A percentile compares a stretch with the other conserved stretches of the same genome.
phyloP scores from a whole-genome alignment of 208 protist genomes.

The Zelonia costaricensis region DNA sequence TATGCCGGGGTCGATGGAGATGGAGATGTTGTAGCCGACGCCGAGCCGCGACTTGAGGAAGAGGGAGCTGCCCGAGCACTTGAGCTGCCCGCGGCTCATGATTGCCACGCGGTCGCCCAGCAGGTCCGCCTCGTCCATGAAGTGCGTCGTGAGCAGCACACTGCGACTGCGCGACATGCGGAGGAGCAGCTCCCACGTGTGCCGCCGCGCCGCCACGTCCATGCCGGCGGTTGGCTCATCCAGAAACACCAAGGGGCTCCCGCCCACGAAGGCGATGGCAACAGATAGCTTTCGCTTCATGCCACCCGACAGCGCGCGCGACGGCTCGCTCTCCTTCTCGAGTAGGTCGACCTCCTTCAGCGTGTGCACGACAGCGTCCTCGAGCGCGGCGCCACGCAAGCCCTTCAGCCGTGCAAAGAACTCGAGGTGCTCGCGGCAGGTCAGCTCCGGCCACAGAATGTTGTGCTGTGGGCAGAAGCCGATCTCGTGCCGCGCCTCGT shows the following conservation, averaged over 20 bases:
- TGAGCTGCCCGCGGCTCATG: conserved; percentile 61
- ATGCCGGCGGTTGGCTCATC: conserved; percentile 93
- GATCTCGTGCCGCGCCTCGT: conserved; percentile 68
- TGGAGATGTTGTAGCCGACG: conserved; percentile 54
- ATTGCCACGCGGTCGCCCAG: conserved; percentile 93
- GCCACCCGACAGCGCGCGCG: conserved; percentile 62
- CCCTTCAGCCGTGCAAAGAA: conserved; percentile 94
- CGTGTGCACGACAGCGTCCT: conserved; percentile 32
- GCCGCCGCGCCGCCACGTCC: conserved; percentile 79
- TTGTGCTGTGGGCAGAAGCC: conserved; percentile 97
- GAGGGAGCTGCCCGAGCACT: conserved; percentile 62
- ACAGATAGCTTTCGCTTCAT: conserved; percentile 82
- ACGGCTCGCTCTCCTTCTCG: conserved; percentile 38
- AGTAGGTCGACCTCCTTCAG: conserved; percentile 49
- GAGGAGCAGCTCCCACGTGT: conserved; percentile 72
- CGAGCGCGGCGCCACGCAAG: conserved; percentile 39
- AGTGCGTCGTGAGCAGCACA: conserved; percentile 90
- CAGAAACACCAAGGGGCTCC: conserved; percentile 68
- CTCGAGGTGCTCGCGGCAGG: conserved; percentile 85
- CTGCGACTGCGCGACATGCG: conserved; percentile 41
- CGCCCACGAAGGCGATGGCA: conserved; percentile 84
- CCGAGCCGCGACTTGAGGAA: conserved; percentile 64
- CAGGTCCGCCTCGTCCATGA: conserved; percentile 96
- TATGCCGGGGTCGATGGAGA: conserved; percentile 8
- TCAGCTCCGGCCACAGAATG: conserved; percentile 93